These are phyloP conservation scores for Smallanthus sonchifolius DNA, from an alignment of 129 eudicot species.

Conservation along the genomic window DNA sequence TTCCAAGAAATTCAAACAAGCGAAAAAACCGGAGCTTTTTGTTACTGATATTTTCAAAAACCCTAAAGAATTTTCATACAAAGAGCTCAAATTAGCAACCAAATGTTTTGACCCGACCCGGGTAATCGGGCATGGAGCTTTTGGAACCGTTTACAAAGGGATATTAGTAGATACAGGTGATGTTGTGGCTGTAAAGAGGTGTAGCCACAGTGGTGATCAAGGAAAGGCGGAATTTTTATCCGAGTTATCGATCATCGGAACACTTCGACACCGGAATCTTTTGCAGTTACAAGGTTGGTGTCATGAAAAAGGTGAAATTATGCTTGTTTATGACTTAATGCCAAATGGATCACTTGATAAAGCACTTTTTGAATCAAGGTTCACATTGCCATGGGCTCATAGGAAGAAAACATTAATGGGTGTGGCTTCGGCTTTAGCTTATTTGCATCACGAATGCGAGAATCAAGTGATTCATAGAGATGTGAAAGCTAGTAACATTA, in stretches of 20 bases:
- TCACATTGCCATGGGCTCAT: slow-evolving; percentile 54
- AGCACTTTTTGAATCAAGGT: slow-evolving; percentile 76
- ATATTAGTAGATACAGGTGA: slow-evolving; percentile 54
- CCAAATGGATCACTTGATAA: slow-evolving; percentile 91
- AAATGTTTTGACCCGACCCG: slow-evolving; percentile 54
- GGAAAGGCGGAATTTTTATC: slow-evolving; percentile 82
- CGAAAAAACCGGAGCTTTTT: slow-evolving; percentile 37
- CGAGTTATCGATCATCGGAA: slow-evolving; percentile 79
- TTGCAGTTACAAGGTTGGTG: slow-evolving; percentile 89
- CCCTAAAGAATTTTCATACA: slow-evolving; percentile 86
- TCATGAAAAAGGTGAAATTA: slow-evolving; percentile 80
- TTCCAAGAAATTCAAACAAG: slow-evolving; percentile 49
- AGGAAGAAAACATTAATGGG: slow-evolving; percentile 63
- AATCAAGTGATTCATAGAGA: slow-evolving; percentile 86
- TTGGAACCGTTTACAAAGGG: slow-evolving; percentile 88
- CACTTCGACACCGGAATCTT: slow-evolving; percentile 82
- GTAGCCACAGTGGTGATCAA: slow-evolving; percentile 62
- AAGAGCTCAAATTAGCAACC: slow-evolving; percentile 71
- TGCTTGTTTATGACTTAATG: slow-evolving; percentile 80
- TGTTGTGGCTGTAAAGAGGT: slow-evolving; percentile 75
- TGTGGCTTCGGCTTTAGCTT: slow-evolving; percentile 84
- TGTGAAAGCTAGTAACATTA: slow-evolving; percentile 74
- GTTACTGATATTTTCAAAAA: slow-evolving; percentile 60
- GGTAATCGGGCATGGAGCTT: slow-evolving; percentile 83
- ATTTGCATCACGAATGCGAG: slow-evolving; percentile 90